Evolutionary conservation across 2,329 filamentous ascomycete genomes (phyloP), one percentile per base, ranked within the genome.

Genomic region (Emmonsia crescens): DNA sequence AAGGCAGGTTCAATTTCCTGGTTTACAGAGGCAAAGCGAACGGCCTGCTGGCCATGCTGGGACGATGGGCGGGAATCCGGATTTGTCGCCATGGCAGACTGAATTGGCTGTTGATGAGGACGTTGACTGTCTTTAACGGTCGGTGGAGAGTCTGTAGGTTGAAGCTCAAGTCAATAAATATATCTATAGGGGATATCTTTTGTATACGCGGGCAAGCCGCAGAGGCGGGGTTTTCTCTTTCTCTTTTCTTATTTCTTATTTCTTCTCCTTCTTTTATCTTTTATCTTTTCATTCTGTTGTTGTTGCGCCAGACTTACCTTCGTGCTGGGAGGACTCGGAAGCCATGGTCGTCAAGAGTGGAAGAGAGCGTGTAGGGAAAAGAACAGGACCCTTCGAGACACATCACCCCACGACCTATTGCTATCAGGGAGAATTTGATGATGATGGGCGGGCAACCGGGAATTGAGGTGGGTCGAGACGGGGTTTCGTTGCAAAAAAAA

Each of bases 1-100:
- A 48, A 68, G 29, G 71, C 70, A 16, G 84, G 82, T 62, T 83
- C 78, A 68, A 91, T 89, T 74, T 91, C 86, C 71, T 91, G 80
- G 63, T 87, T 84, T 64, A 83, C 80, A 33, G 87, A 85, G 60
- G 87, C 85, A 74, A 91, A 92, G 62, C 88, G 87, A 60, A 91
- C 88, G 62, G 83, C 79, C 48, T 77, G 73, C 55, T 69, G 65
- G 71, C 49, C 71, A 71, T 49, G 68, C 60, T 65, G 68, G 72
- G 56, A 67, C 64, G 66, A n/a, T n/a, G 27, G 36, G 1, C 57
- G 57, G 14, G 42, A 24, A 36, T 51, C 44, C 10, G 57, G 71
- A 72, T 67, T 67, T 62, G 54, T 72, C 68, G 57, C 68, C 62
- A 61, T 70, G 67, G 62, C 62, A 57, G 56, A 67, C 60, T 57